These are phyloP conservation scores for Ophiostoma triangulosporum DNA, from an alignment of 2,329 filamentous ascomycete genomes.

Conservation along the genomic window DNA sequence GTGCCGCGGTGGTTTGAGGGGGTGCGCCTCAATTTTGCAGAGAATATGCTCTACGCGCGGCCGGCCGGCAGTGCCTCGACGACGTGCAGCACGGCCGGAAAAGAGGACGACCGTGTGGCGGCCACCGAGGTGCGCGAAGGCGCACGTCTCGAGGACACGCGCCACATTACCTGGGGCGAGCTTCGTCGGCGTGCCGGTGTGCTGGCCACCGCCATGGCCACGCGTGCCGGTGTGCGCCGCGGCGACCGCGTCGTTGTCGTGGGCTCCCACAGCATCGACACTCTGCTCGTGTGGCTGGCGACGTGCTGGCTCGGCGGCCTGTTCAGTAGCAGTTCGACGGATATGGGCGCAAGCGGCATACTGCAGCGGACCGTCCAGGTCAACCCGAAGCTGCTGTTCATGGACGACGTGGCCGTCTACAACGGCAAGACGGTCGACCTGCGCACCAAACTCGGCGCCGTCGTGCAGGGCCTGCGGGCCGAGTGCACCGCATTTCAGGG, in stretches of 20 bases:
- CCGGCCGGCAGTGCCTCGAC: constrained; percentile 16
- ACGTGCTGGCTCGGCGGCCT: constrained; percentile 57
- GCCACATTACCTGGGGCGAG: constrained; percentile 52
- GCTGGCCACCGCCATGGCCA: constrained; percentile 53
- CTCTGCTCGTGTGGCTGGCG: constrained; percentile 57
- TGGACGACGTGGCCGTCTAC: constrained; percentile 69
- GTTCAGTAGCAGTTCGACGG: constrained; percentile 65
- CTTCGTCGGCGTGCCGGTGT: constrained; percentile 44
- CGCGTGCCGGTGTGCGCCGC: constrained; percentile 44
- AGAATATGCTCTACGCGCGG: constrained; percentile 60
- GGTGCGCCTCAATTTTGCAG: constrained; percentile 60
- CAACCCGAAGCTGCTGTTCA: constrained; percentile 66
- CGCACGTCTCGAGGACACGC: constrained; percentile 29
- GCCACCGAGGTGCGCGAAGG: constrained; percentile 62
- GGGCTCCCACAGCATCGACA: constrained; percentile 62
- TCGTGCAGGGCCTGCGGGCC: constrained; percentile 47
- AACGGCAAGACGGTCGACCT: constrained; percentile 56
- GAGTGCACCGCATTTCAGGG: constrained; percentile 46
- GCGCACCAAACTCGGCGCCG: constrained; percentile 54
- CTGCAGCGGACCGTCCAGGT: constrained; percentile 64
- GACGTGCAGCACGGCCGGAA: constrained; percentile 36
- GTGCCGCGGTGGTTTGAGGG: constrained; percentile 70
- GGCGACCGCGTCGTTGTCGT: constrained; percentile 68
- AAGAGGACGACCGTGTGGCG: constrained; percentile 59
- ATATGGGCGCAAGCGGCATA: constrained; percentile 71